These are phyloP conservation scores for Candida yuanshanica DNA, from an alignment of 805 yeast species.

Conservation along the genomic window DNA sequence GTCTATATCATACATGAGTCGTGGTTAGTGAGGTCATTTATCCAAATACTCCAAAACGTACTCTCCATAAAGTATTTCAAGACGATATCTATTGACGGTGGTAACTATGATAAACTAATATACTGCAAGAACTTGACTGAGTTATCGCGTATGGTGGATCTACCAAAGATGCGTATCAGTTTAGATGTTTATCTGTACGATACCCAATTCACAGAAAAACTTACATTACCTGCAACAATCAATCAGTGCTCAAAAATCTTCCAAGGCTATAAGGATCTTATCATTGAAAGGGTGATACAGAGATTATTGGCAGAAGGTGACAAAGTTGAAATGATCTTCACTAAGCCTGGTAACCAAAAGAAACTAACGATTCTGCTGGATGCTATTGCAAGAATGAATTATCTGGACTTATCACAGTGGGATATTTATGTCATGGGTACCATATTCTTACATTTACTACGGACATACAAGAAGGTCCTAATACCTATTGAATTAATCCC, in stretches of 20 bases:
- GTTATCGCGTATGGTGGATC: constrained; percentile 46
- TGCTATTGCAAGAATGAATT: constrained; percentile 49
- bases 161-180: constrained; percentile 70
- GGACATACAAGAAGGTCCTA: constrained; percentile 48
- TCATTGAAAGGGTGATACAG: constrained; percentile 46
- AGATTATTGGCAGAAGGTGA: constrained; percentile 36
- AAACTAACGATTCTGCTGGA: constrained; percentile 38
- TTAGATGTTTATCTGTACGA: constrained; percentile 70
- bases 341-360: constrained; percentile 50
- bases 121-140: constrained; percentile 32
- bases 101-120: constrained; percentile 18
- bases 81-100: constrained; percentile 14
- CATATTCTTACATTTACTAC: constrained; percentile 38
- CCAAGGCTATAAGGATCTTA: constrained; percentile 31
- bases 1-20: constrained; percentile 84
- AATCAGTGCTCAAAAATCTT: constrained; percentile 26
- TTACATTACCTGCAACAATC: constrained; percentile 40
- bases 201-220: constrained; percentile 42
- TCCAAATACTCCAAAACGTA: constrained; percentile 64
- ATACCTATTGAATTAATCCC: constrained; percentile 43
- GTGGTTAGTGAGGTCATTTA: constrained; percentile 78
- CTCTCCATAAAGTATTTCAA: constrained; percentile 41
- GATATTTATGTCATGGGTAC: constrained; percentile 43
- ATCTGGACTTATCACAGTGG: constrained; percentile 60
- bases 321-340: constrained; percentile 42